Evolutionary conservation across 1,139 yeast genomes (phyloP).

Genomic region (Kodamaea sp.): DNA sequence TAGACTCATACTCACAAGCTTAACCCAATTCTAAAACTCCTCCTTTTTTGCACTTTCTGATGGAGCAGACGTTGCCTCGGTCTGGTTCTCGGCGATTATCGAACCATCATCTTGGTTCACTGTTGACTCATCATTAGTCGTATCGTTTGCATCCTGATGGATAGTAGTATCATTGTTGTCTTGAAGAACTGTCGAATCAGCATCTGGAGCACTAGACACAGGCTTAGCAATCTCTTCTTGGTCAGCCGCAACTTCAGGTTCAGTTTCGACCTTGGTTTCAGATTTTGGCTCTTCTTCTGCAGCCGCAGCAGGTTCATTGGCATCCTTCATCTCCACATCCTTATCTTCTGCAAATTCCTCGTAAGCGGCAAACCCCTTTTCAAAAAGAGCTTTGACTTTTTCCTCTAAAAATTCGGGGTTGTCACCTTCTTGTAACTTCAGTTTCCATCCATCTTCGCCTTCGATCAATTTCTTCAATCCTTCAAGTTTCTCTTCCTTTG

Average conservation of each 20-base stretch:
- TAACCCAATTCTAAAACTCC: neutral
- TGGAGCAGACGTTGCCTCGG: constrained; percentile 7
- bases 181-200: constrained; percentile 39
- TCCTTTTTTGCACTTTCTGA: constrained; percentile 9
- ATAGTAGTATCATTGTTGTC: constrained; percentile 46
- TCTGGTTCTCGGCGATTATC: constrained; percentile 20
- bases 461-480: constrained; percentile 30
- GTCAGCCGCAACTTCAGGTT: constrained; percentile 1
- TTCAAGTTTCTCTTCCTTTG: constrained; percentile 29
- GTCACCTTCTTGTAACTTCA: constrained; percentile 29
- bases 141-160: constrained; percentile 46
- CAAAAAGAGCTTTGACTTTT: constrained; percentile 28
- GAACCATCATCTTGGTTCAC: constrained; percentile 34
- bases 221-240: constrained; percentile 4
- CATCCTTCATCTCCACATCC: constrained; percentile 17
- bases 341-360: constrained; percentile 19
- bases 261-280: neutral
- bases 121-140: constrained; percentile 44
- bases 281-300: constrained; percentile 6
- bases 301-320: constrained; percentile 7
- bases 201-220: constrained; percentile 21
- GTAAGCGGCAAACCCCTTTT: constrained; percentile 36
- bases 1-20: too few species aligned
- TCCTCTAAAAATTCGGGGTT: constrained; percentile 23
- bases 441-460: constrained; percentile 45